These are phyloP conservation scores for Paramecium sonneborni DNA, from an alignment of 73 alveolate genomes.

Conservation along the genomic window DNA sequence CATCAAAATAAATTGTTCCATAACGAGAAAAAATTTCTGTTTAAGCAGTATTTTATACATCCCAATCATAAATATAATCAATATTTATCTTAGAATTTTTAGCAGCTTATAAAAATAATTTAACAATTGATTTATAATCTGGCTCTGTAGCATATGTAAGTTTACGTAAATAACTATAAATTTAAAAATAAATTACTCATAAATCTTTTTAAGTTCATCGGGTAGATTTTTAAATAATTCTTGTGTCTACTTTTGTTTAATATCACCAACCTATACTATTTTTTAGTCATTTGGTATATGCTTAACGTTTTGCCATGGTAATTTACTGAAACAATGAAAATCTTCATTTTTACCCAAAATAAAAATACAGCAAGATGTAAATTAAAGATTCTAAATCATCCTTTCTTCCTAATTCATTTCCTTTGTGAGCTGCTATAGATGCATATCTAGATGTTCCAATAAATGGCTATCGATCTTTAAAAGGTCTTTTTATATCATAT, in stretches of 20 bases:
- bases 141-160: constrained; percentile 28
- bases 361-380: constrained; percentile 76
- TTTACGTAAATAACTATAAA: not conserved
- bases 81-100: not conserved
- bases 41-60: not conserved
- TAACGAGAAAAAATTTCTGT: not conserved
- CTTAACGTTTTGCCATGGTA: constrained; percentile 93
- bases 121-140: constrained; percentile 12
- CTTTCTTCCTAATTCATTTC: constrained; percentile 86
- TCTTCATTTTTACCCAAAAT: constrained; percentile 50
- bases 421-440: constrained; percentile 76
- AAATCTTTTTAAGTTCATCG: constrained; percentile 23
- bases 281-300: constrained; percentile 84
- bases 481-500: not conserved
- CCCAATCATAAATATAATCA: constrained; percentile 24
- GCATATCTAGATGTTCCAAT: constrained; percentile 80
- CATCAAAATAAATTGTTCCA: not conserved
- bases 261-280: constrained; percentile 82
- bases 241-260: constrained; percentile 80
- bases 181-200: constrained; percentile 61
- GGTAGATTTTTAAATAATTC: constrained; percentile 77
- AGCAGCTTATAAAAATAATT: not conserved
- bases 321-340: not conserved
- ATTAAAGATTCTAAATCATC: constrained; percentile 81
- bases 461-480: constrained; percentile 52